Evolutionary conservation across 2,329 filamentous ascomycete genomes (phyloP).

Genomic region (Colletotrichum chrysophilum): DNA sequence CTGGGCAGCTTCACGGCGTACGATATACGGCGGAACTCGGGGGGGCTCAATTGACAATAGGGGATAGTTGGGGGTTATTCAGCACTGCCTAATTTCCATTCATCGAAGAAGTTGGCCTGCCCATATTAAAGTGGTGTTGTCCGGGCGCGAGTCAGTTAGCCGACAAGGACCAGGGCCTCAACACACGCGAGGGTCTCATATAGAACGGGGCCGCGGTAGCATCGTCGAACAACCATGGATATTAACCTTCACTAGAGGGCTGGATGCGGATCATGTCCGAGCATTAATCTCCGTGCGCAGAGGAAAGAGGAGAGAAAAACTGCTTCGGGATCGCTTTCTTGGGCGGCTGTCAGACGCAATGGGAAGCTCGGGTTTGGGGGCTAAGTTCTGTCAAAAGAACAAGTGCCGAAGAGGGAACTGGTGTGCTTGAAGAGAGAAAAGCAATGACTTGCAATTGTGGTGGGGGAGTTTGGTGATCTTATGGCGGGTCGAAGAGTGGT

Average conservation of each 20-base stretch:
- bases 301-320: neutral
- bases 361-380: neutral
- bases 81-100: neutral
- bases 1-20: neutral
- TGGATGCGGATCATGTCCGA: slow-evolving; percentile 6
- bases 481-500: neutral
- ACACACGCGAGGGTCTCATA: neutral
- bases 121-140: neutral
- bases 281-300: neutral
- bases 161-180: neutral
- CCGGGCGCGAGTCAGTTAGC: neutral
- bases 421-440: neutral
- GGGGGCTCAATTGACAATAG: neutral
- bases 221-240: neutral
- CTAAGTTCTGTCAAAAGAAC: neutral
- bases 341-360: neutral
- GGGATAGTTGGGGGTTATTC: neutral
- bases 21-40: neutral
- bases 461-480: neutral
- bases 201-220: neutral
- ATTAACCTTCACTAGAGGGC: neutral
- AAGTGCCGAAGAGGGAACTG: neutral
- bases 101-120: neutral
- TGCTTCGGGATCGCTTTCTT: neutral
- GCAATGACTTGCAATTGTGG: neutral